Conservation (phyloP, 352 stramenopile genomes). For the Phytophthora hibernalis region DNA sequence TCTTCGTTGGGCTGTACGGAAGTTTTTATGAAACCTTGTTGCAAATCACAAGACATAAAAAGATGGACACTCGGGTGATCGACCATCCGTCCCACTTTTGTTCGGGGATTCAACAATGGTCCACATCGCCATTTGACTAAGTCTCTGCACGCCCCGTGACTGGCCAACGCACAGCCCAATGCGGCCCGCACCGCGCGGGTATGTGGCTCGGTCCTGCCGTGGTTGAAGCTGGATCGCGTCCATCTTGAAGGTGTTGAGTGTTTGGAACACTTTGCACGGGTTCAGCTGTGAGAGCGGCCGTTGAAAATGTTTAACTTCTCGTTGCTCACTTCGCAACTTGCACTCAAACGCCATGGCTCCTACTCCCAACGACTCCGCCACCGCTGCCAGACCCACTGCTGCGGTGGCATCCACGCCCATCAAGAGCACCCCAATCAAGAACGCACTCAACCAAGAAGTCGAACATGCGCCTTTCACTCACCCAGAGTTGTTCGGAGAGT, state of each 20-base stretch:
- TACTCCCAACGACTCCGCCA: constrained; percentile 17
- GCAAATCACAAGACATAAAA: too few species aligned
- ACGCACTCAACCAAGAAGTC: constrained; percentile 31
- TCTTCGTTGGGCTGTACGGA: too few species aligned
- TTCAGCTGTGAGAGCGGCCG: not conserved
- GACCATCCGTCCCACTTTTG: not conserved
- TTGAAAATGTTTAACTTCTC: not conserved
- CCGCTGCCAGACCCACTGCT: not conserved
- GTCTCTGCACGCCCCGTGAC: constrained; percentile 9
- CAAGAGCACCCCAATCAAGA: constrained; percentile 42
- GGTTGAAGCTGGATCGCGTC: constrained; percentile 10
- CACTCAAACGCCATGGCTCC: constrained; percentile 32
- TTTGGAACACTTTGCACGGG: not conserved
- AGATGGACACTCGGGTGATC: constrained; percentile 20
- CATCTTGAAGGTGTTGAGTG: constrained; percentile 9
- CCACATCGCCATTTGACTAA: constrained; percentile 26
- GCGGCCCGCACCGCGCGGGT: not conserved
- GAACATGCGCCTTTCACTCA: constrained; percentile 22
- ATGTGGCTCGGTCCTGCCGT: not conserved
- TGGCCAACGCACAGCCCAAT: constrained; percentile 1
- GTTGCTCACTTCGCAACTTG: constrained; percentile 29
- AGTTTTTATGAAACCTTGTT: too few species aligned
- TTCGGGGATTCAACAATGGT: constrained; percentile 21
- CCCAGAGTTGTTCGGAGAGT: constrained; percentile 17
- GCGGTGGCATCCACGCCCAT: not conserved